These are phyloP conservation scores for Melastoma candidum DNA, from an alignment of 441 rosid species.

Conservation along the genomic window DNA sequence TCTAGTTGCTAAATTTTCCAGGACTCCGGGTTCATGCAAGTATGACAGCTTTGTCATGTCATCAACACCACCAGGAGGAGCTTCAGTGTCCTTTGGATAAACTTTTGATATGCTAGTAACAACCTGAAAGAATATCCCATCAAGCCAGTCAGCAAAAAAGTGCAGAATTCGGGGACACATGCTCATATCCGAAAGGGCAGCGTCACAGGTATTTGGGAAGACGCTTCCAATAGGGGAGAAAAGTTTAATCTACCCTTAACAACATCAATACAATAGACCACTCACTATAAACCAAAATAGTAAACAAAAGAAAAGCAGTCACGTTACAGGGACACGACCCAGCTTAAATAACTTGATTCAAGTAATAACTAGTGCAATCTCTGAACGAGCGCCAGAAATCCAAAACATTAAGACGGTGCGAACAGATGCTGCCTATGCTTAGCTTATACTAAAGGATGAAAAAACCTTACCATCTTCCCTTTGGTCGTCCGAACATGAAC, in stretches of 20 bases:
- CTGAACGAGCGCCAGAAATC: neutral
- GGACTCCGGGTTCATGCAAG: conserved; percentile 74
- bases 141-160: no score
- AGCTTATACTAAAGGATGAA: neutral
- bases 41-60: conserved; percentile 78
- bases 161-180: no score
- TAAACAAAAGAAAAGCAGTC: neutral
- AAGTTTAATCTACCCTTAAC: neutral
- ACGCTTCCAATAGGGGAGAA: no score
- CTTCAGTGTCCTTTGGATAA: conserved; percentile 60
- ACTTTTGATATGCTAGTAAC: conserved; percentile 39
- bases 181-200: no score
- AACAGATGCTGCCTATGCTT: neutral
- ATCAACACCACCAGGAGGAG: conserved; percentile 61
- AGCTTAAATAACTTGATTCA: neutral
- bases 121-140: conserved; percentile 24
- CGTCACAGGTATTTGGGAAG: no score
- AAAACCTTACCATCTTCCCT: conserved; percentile 66
- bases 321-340: neutral
- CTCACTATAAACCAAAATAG: conserved; percentile 6
- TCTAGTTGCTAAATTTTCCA: conserved; percentile 50
- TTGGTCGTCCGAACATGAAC: conserved; percentile 54
- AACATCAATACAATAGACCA: conserved; percentile 4
- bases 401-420: neutral
- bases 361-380: no score